Evolutionary conservation across 345 rosid species (phyloP).

Genomic region (Eucalyptus regnans): DNA sequence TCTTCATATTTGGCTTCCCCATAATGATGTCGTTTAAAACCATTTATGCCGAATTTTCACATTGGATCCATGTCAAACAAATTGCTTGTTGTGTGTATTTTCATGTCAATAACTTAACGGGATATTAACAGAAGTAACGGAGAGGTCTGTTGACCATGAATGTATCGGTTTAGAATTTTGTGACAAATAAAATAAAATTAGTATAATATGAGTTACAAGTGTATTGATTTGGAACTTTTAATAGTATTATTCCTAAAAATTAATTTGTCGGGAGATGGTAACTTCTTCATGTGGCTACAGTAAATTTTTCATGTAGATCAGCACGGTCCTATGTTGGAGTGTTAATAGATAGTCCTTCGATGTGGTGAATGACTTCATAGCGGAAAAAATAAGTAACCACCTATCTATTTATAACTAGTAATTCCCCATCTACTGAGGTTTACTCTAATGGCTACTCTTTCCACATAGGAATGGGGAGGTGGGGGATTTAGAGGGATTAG

Average conservation of each 20-base stretch:
- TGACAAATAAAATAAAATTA: not conserved
- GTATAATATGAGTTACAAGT: no score
- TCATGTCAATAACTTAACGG: not conserved
- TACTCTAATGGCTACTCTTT: no score
- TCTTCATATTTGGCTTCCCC: not conserved
- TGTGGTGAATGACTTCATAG: not conserved
- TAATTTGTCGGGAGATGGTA: not conserved
- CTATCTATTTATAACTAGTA: not conserved
- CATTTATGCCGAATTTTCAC: not conserved
- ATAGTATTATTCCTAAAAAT: not conserved
- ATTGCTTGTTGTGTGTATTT: not conserved
- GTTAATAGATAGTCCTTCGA: not conserved
- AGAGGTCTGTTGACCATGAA: not conserved
- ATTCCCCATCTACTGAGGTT: fast-evolving
- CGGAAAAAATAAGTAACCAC: not conserved
- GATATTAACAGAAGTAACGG: not conserved
- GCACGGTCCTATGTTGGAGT: not conserved
- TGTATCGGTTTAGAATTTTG: not conserved
- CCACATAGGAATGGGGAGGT: fast-evolving
- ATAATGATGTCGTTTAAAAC: not conserved
- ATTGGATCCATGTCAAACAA: not conserved
- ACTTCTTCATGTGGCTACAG: not conserved
- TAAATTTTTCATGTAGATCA: not conserved
- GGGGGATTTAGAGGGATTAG: no score
- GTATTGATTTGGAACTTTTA: not conserved